A percentile compares a stretch with the other conserved stretches of the same genome.
Evolutionary conservation across 2,329 filamentous ascomycete genomes (phyloP).

Genomic region (Monilinia polystroma): DNA sequence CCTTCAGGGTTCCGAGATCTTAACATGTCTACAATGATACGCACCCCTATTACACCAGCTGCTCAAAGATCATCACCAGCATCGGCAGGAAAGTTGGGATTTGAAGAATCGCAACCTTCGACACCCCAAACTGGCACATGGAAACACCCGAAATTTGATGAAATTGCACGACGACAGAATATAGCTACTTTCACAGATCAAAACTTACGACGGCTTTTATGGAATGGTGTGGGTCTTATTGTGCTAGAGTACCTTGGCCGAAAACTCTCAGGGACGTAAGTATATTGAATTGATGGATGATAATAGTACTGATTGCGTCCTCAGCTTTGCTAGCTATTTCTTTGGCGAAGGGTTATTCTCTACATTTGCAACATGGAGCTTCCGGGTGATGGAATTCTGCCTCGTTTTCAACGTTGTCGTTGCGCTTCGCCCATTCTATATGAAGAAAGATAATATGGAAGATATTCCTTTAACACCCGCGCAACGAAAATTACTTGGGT

Average conservation of each 20-base stretch:
- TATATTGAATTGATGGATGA: neutral
- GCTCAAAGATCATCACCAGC: conserved; percentile 10
- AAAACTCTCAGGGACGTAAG: conserved; percentile 37
- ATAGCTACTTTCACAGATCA: conserved; percentile 74
- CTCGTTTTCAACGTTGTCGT: conserved; percentile 69
- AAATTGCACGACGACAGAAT: conserved; percentile 80
- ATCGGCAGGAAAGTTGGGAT: conserved; percentile 11
- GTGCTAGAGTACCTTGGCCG: conserved; percentile 48
- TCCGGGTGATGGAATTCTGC: conserved; percentile 52
- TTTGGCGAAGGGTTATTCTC: conserved; percentile 28
- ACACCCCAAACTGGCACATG: conserved; percentile 65
- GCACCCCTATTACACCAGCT: conserved; percentile 34
- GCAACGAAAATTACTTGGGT: conserved; percentile 80
- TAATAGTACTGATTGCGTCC: conserved; percentile 21
- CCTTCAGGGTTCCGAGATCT: neutral
- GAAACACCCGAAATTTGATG: conserved; percentile 84
- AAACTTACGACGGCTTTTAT: conserved; percentile 68
- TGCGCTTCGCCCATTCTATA: conserved; percentile 70
- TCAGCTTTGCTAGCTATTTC: conserved; percentile 38
- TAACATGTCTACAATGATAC: conserved; percentile 33
- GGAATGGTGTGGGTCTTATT: conserved; percentile 61
- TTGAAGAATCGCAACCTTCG: conserved; percentile 11
- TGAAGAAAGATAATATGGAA: conserved; percentile 70
- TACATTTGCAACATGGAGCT: conserved; percentile 40
- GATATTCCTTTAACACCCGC: conserved; percentile 91